Percentiles rank a stretch among this genome's conserved stretches.
These are phyloP conservation scores for Millerozyma acaciae DNA, from an alignment of 805 yeast species.

Conservation along the genomic window DNA sequence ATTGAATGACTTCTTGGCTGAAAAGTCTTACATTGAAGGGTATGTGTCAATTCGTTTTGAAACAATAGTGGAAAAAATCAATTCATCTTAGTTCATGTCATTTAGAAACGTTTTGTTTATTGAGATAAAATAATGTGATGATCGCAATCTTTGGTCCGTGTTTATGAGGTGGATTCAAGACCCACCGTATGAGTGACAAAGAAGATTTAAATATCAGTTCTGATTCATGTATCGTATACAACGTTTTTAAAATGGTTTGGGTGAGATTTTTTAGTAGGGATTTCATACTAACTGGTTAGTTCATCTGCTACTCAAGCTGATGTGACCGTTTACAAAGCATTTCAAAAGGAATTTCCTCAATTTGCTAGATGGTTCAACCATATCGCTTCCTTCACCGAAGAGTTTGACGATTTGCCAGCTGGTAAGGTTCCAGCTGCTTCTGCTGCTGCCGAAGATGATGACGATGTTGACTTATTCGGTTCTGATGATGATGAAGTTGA, in stretches of 20 bases:
- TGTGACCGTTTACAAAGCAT: conserved; percentile 90
- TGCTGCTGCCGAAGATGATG: conserved; percentile 80
- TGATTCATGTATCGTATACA: no score
- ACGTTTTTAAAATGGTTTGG: no score
- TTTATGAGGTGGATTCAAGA: conserved; percentile 94
- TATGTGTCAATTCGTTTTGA: conserved; percentile 47
- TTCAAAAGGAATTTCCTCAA: conserved; percentile 86
- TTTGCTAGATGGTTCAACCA: conserved; percentile 99
- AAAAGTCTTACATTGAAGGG: conserved; percentile 95
- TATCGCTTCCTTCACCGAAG: conserved; percentile 88
- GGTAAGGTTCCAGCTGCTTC: conserved; percentile 63
- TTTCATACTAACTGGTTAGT: conserved; percentile 43
- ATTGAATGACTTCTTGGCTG: conserved; percentile 83
- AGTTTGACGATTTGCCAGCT: conserved; percentile 79
- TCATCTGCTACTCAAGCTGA: conserved; percentile 93
- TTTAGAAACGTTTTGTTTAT: not conserved
- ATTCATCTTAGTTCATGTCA: conserved; percentile 2
- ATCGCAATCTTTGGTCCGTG: conserved; percentile 85
- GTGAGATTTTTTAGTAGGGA: no score
- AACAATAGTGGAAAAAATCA: conserved; percentile 4
- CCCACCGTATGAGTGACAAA: conserved; percentile 92
- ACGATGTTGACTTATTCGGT: conserved; percentile 90
- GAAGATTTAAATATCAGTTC: conserved; percentile 28
- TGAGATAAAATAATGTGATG: conserved; percentile 47
- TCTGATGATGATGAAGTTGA: conserved; percentile 92